Conservation (phyloP, 805 yeast species). For the Saturnispora serradocipensis region DNA sequence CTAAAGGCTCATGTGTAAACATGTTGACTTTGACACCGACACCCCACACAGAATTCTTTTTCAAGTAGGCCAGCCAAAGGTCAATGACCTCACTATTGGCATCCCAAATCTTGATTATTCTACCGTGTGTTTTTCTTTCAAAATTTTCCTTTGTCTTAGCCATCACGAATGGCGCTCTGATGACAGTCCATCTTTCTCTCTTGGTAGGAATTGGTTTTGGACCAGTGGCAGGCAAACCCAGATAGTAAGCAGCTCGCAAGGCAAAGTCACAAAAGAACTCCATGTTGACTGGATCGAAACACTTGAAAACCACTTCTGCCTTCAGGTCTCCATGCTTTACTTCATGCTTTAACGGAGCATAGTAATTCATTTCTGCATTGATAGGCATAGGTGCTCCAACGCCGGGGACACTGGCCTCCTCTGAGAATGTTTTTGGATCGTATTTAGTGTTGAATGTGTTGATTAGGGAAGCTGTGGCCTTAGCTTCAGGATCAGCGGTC, state of each 20-base stretch:
- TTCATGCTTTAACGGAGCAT: constrained; percentile 67
- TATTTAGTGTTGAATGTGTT: constrained; percentile 24
- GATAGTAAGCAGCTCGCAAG: constrained; percentile 78
- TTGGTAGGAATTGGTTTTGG: constrained; percentile 60
- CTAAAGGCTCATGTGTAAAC: constrained; percentile 43
- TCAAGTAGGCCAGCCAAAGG: constrained; percentile 66
- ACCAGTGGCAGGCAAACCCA: constrained; percentile 80
- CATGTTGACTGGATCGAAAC: constrained; percentile 60
- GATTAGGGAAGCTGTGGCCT: constrained; percentile 18
- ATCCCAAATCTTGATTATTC: constrained; percentile 70
- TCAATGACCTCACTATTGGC: constrained; percentile 80
- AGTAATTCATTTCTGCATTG: constrained; percentile 71
- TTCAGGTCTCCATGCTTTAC: constrained; percentile 64
- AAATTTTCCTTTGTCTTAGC: constrained; percentile 93
- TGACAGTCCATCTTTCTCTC: constrained; percentile 88
- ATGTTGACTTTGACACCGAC: constrained; percentile 76
- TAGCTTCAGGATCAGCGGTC: constrained; percentile 14
- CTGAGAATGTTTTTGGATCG: constrained; percentile 30
- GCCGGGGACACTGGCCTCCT: constrained; percentile 27
- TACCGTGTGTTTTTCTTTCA: constrained; percentile 75
- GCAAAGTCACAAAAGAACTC: constrained; percentile 80
- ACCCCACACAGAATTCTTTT: constrained; percentile 69
- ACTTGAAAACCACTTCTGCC: constrained; percentile 67
- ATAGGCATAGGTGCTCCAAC: constrained; percentile 62
- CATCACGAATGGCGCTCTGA: constrained; percentile 85